phyloP scores from a whole-genome alignment of 192 early-diverging fungal species.

The Chytriomyces sp. region DNA sequence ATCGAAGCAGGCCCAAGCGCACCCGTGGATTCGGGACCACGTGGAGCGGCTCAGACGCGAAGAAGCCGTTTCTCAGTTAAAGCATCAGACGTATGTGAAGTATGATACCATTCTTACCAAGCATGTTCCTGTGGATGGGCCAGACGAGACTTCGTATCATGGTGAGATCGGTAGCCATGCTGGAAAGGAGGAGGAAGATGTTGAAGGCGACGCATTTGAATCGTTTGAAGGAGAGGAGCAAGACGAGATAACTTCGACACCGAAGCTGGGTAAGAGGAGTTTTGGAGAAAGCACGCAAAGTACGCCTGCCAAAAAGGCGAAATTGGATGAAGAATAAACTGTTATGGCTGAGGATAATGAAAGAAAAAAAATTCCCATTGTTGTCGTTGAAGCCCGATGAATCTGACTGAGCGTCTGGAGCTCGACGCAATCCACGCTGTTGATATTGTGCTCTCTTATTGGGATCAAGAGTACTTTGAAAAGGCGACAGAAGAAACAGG shows the following conservation, averaged over 20 bases:
- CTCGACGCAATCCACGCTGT: slow-evolving; percentile 19
- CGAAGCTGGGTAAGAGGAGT: too few species aligned
- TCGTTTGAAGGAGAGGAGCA: too few species aligned
- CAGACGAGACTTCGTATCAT: neutral
- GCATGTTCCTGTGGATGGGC: neutral
- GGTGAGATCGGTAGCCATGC: neutral
- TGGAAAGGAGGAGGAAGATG: neutral
- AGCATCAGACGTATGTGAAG: too few species aligned
- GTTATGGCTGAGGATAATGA: neutral
- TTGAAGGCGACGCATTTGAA: neutral
- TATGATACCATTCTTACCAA: too few species aligned
- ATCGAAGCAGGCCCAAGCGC: slow-evolving; percentile 69
- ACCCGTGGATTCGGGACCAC: slow-evolving; percentile 68
- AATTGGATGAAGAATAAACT: too few species aligned
- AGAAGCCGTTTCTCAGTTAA: neutral
- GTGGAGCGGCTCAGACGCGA: neutral
- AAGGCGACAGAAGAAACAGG: slow-evolving; percentile 4
- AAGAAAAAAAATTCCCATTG: neutral
- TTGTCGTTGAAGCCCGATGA: neutral
- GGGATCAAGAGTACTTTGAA: slow-evolving; percentile 33
- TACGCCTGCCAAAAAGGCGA: too few species aligned
- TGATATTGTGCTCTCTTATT: slow-evolving; percentile 19
- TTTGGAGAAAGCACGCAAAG: too few species aligned
- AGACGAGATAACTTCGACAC: too few species aligned
- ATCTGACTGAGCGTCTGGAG: slow-evolving; percentile 18